Evolutionary conservation across 2,329 filamentous ascomycete species (phyloP).

Genomic region (Pseudocercospora musae): DNA sequence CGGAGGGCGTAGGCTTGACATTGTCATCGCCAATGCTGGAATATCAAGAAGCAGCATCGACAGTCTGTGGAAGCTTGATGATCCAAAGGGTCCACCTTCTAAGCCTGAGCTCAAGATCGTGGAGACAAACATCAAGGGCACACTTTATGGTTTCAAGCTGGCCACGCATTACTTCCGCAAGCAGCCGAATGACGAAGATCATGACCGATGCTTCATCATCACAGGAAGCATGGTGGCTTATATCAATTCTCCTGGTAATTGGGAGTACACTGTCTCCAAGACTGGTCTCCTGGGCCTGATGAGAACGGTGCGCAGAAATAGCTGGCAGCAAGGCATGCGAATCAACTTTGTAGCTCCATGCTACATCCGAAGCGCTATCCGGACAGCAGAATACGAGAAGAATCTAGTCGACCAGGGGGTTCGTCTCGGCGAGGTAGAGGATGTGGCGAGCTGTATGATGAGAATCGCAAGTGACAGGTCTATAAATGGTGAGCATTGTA

Average conservation of each 20-base stretch:
- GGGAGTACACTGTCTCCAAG: constrained; percentile 10
- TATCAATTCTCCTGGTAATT: constrained; percentile 15
- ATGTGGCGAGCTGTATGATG: constrained; percentile 36
- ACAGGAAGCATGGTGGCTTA: constrained; percentile 45
- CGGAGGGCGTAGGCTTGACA: constrained; percentile 13
- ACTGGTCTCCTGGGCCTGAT: constrained; percentile 17
- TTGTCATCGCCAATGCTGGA: constrained; percentile 27
- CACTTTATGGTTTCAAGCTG: constrained; percentile 22
- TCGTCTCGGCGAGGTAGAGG: constrained; percentile 37
- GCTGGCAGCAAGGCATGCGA: constrained; percentile 9
- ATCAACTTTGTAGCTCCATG: constrained; percentile 19
- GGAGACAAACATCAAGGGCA: constrained; percentile 20
- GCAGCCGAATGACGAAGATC: constrained; percentile 32
- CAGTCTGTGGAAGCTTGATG: constrained; percentile 1
- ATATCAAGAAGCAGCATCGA: constrained; percentile 11
- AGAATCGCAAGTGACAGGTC: constrained; percentile 26
- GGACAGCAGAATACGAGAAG: constrained; percentile 43
- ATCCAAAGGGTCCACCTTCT: constrained; percentile 1
- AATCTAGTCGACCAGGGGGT: constrained; percentile 39
- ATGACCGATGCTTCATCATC: constrained; percentile 40
- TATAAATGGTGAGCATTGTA: not conserved
- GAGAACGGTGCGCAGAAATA: constrained; percentile 9
- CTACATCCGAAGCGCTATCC: constrained; percentile 16
- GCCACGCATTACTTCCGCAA: constrained; percentile 18
- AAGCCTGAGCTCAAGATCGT: constrained; percentile 27